Conservation (phyloP, 176 grass and related monocot species). For the Leersia perrieri region DNA sequence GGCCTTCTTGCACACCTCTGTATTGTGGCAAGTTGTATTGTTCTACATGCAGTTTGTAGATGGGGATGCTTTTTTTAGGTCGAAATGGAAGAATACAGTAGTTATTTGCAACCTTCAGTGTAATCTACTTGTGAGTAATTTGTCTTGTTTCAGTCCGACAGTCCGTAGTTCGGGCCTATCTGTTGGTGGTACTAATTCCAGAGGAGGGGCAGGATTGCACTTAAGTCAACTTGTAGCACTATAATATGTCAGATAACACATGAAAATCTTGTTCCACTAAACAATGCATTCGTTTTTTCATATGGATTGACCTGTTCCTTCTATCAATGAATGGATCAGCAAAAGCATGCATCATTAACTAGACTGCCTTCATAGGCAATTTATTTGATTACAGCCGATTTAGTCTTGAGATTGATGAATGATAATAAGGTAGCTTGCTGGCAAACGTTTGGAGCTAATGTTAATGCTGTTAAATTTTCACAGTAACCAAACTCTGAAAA, state of each 20-base stretch:
- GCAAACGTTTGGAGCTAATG: background rate
- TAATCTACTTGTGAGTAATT: background rate
- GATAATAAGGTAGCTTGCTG: background rate
- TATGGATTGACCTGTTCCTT: slow-evolving; percentile 24
- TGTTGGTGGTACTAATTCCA: background rate
- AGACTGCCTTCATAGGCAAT: background rate
- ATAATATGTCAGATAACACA: slow-evolving; percentile 19
- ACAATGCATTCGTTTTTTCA: background rate
- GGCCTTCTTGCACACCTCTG: background rate
- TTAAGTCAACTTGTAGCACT: slow-evolving; percentile 17
- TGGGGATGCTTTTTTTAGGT: slow-evolving; percentile 21
- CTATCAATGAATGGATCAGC: slow-evolving; percentile 4
- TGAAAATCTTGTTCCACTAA: slow-evolving; percentile 12
- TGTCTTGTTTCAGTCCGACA: background rate
- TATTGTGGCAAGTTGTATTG: background rate
- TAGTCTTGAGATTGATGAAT: background rate
- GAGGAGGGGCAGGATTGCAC: background rate
- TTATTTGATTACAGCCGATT: background rate
- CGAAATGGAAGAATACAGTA: background rate
- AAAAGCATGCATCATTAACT: background rate
- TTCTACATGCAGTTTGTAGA: slow-evolving; percentile 13
- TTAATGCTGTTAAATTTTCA: slow-evolving; percentile 5
- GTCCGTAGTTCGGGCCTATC: background rate
- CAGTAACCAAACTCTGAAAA: background rate
- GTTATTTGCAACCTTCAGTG: background rate